Percentiles rank a stretch among this genome's conserved stretches.
These are phyloP conservation scores for Ilex aquifolium DNA, from an alignment of 257 asterid species.

Conservation along the genomic window DNA sequence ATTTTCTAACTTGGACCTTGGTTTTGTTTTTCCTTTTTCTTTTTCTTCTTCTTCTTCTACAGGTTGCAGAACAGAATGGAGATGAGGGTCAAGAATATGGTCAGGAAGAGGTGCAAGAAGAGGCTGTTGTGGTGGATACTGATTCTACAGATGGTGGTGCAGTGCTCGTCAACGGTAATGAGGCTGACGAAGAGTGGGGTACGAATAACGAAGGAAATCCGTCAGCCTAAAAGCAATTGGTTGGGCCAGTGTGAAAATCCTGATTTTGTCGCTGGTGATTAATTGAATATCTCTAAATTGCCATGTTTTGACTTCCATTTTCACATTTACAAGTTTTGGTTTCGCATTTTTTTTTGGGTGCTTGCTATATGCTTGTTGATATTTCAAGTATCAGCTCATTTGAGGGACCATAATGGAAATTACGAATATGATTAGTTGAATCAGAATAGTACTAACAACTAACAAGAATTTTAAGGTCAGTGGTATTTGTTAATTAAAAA, in stretches of 20 bases:
- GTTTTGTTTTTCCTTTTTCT: constrained; percentile 7
- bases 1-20: not conserved
- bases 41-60: constrained; percentile 11
- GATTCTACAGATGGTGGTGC: constrained; percentile 88
- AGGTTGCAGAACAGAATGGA: constrained; percentile 58
- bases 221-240: constrained; percentile 80
- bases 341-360: not conserved
- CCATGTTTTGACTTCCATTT: constrained; percentile 24
- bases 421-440: not conserved
- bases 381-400: not conserved
- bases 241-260: constrained; percentile 66
- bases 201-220: constrained; percentile 83
- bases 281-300: constrained; percentile 55
- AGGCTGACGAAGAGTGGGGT: constrained; percentile 94
- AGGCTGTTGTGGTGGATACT: constrained; percentile 68
- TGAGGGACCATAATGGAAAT: not conserved
- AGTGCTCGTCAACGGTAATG: constrained; percentile 63
- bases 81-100: constrained; percentile 38
- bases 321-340: constrained; percentile 8
- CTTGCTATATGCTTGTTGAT: constrained; percentile 3
- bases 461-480: no score
- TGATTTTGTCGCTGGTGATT: constrained; percentile 75
- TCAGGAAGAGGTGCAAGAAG: constrained; percentile 59
- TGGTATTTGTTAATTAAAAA: no score
- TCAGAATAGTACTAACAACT: not conserved